phyloP scores from a whole-genome alignment of 495 filamentous ascomycete species.

The Talaromyces wortmannii region DNA sequence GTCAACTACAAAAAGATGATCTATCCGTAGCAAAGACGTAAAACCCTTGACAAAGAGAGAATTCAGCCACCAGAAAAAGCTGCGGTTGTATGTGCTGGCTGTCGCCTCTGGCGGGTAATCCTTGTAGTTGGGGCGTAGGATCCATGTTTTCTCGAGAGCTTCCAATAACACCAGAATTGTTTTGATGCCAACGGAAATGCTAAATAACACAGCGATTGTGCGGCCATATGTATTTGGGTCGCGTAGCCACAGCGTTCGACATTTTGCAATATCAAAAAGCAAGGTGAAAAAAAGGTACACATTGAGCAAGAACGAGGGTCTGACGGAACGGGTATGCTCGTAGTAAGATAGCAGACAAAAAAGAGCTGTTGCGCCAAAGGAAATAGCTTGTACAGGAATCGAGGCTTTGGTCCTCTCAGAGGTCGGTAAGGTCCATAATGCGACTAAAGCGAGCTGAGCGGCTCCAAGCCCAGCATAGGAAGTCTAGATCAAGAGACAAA shows the following conservation, averaged over 20 bases:
- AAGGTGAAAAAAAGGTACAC: slow-evolving; percentile 53
- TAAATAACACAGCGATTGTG: slow-evolving; percentile 39
- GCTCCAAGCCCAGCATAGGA: slow-evolving; percentile 6
- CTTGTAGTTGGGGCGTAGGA: slow-evolving; percentile 36
- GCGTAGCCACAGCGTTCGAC: slow-evolving; percentile 53
- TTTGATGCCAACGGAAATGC: slow-evolving; percentile 39
- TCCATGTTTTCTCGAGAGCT: slow-evolving; percentile 42
- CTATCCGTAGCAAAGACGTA: slow-evolving; percentile 27
- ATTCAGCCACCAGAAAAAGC: slow-evolving; percentile 56
- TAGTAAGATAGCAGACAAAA: slow-evolving; percentile 43
- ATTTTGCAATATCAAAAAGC: slow-evolving; percentile 50
- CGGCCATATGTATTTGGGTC: slow-evolving; percentile 20
- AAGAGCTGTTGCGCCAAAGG: slow-evolving; percentile 29
- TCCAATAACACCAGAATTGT: slow-evolving; percentile 45
- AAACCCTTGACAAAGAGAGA: slow-evolving; percentile 45
- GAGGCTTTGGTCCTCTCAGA: slow-evolving; percentile 27
- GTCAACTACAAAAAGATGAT: slow-evolving; percentile 41
- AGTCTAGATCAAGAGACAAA: not conserved
- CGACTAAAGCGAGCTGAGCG: slow-evolving; percentile 4
- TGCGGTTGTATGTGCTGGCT: slow-evolving; percentile 42
- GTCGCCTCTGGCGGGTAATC: slow-evolving; percentile 53
- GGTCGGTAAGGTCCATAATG: slow-evolving; percentile 1
- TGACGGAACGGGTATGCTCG: slow-evolving; percentile 49
- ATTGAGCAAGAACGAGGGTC: slow-evolving; percentile 54
- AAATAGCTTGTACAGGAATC: slow-evolving; percentile 37